These are phyloP conservation scores for Geotrichum australiense DNA, from an alignment of 1,139 yeast species.

Conservation along the genomic window DNA sequence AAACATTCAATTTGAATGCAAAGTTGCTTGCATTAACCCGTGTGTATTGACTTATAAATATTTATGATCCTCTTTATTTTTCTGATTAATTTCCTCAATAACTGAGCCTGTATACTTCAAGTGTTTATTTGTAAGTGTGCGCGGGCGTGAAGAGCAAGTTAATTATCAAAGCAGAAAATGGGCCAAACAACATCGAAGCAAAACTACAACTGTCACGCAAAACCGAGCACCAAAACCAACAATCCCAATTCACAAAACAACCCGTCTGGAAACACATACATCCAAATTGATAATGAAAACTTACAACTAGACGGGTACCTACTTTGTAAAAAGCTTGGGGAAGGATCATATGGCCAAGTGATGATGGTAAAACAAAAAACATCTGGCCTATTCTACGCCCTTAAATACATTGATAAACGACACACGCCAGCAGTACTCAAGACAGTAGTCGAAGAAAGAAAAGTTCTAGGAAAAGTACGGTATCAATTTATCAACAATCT, in stretches of 20 bases:
- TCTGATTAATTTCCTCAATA: too few species aligned
- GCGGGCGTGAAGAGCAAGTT: too few species aligned
- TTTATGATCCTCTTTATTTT: too few species aligned
- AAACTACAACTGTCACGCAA: too few species aligned
- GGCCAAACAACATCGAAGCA: too few species aligned
- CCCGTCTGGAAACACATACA: background rate
- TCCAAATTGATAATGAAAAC: background rate
- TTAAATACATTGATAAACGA: constrained; percentile 43
- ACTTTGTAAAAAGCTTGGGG: constrained; percentile 19
- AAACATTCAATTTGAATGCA: too few species aligned
- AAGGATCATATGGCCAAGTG: constrained; percentile 57
- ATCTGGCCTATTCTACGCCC: constrained; percentile 59
- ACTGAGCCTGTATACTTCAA: too few species aligned
- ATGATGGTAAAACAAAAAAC: constrained; percentile 52
- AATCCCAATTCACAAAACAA: background rate
- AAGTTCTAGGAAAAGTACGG: constrained; percentile 50
- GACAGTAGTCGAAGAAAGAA: constrained; percentile 47
- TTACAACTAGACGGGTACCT: constrained; percentile 10
- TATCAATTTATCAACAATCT: constrained; percentile 80
- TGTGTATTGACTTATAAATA: too few species aligned
- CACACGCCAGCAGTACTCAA: constrained; percentile 25
- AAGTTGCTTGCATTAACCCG: too few species aligned
- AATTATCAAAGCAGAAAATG: background rate
- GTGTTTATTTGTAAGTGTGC: too few species aligned
- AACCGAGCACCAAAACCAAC: background rate